A percentile compares a stretch with the other conserved stretches of the same genome.
These are phyloP conservation scores for Syzygium aromaticum DNA, from an alignment of 345 rosid species.

Conservation along the genomic window DNA sequence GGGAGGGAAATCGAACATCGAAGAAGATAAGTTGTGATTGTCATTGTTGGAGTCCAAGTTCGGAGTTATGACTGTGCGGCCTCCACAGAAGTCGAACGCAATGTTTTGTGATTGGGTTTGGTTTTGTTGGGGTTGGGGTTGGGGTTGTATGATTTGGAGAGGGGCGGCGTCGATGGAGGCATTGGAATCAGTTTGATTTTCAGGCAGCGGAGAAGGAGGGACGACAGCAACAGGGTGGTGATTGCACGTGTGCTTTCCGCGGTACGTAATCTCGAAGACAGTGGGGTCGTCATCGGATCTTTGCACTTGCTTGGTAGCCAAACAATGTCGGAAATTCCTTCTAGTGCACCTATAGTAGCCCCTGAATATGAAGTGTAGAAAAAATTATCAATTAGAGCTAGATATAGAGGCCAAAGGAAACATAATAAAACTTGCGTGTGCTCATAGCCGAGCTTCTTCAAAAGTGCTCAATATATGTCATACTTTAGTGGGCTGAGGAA, in stretches of 20 bases:
- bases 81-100: too few relatives aligned
- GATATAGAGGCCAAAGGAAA: neutral
- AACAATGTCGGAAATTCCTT: constrained; percentile 8
- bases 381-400: neutral
- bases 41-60: constrained; percentile 8
- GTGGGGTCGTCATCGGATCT: constrained; percentile 23
- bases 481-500: neutral
- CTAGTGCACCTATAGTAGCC: constrained; percentile 16
- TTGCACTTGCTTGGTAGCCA: constrained; percentile 31
- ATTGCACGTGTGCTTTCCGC: constrained; percentile 19
- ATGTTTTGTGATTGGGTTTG: too few relatives aligned
- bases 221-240: neutral
- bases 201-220: neutral
- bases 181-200: neutral
- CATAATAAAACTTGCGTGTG: neutral
- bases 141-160: neutral
- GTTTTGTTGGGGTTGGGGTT: too few relatives aligned
- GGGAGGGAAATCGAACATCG: constrained; percentile 11
- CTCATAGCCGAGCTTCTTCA: neutral
- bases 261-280: constrained; percentile 16
- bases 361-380: constrained; percentile 1
- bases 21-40: neutral
- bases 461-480: neutral
- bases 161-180: neutral
- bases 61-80: constrained; percentile 17